Conservation (phyloP, 768 basidiomycete genomes). For the Lactarius indigo region DNA sequence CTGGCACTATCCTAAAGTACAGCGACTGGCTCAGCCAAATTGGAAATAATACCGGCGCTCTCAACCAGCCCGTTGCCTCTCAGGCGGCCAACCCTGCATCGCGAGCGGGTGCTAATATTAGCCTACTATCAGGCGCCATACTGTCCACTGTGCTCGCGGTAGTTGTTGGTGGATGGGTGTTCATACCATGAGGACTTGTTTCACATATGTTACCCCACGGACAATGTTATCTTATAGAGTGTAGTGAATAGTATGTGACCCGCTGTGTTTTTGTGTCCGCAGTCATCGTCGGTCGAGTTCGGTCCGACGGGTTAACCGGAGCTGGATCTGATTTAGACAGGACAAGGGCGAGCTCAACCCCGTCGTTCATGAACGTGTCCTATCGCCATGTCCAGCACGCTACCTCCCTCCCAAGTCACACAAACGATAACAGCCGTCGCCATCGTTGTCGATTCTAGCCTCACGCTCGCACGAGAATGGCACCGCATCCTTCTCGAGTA, state of each 20-base stretch:
- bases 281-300: neutral
- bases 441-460: constrained; percentile 26
- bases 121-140: constrained; percentile 2
- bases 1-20: constrained; percentile 34
- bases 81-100: neutral
- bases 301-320: neutral
- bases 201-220: neutral
- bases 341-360: neutral
- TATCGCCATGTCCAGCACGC: constrained; percentile 10
- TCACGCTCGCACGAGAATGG: constrained; percentile 24
- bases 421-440: constrained; percentile 17
- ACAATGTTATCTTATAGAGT: neutral
- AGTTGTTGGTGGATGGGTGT: neutral
- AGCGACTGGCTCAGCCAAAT: constrained; percentile 32
- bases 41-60: constrained; percentile 30
- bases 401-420: neutral
- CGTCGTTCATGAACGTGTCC: neutral
- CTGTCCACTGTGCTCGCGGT: neutral
- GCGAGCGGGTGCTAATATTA: neutral
- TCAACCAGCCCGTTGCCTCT: constrained; percentile 16
- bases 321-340: neutral
- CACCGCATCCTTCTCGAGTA: constrained; percentile 16
- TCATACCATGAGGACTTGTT: neutral
- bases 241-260: neutral
- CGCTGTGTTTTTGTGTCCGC: no score